Evolutionary conservation across 2,329 filamentous ascomycete genomes (phyloP).

Genomic region (Botryosphaeria dothidea): DNA sequence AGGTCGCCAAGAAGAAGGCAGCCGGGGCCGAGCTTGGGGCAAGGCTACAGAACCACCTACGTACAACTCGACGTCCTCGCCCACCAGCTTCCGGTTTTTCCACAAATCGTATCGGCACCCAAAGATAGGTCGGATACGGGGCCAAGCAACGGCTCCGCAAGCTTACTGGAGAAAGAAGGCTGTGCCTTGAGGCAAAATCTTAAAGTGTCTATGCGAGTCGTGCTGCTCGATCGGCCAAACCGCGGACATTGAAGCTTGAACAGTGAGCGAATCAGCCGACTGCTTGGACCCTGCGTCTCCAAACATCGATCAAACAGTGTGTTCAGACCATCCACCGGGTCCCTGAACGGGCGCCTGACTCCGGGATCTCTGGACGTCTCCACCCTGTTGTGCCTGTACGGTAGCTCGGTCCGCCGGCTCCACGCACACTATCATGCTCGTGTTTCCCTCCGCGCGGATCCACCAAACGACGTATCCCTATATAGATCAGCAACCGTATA

Average conservation of each 20-base stretch:
- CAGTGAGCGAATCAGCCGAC: background rate
- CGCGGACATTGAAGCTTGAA: background rate
- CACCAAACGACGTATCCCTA: background rate
- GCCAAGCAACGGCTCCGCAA: background rate
- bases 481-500: background rate
- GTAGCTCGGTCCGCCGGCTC: conserved; percentile 2
- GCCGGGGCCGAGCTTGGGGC: background rate
- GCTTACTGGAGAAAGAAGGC: background rate
- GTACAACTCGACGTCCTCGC: background rate
- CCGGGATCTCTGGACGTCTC: background rate
- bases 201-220: background rate
- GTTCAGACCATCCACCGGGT: background rate
- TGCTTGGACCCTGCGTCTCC: background rate
- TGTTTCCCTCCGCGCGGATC: background rate
- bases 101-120: background rate
- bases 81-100: background rate
- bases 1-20: background rate
- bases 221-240: background rate
- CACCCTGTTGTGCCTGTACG: background rate
- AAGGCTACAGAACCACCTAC: background rate
- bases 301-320: background rate
- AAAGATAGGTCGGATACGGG: background rate
- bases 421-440: background rate
- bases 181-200: background rate
- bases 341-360: background rate